Conservation (phyloP, 805 yeast genomes). For the Komagataella pseudopastoris region DNA sequence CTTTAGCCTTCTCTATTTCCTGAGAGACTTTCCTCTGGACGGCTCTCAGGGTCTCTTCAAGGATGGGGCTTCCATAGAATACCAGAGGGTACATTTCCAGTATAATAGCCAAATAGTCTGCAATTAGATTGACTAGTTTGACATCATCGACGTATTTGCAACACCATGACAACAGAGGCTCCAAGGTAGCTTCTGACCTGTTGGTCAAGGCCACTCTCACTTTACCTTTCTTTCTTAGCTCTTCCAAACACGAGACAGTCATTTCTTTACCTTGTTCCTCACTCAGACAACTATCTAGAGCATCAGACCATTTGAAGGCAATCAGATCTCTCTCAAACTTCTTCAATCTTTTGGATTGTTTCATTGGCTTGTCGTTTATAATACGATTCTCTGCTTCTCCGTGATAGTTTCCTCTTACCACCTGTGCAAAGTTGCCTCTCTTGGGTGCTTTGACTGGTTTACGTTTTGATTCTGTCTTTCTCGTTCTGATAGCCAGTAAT, state of each 20-base stretch:
- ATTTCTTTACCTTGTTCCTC: slow-evolving; percentile 71
- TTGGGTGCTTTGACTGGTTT: slow-evolving; percentile 24
- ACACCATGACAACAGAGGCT: slow-evolving; percentile 82
- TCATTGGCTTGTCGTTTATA: slow-evolving; percentile 40
- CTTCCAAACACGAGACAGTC: slow-evolving; percentile 73
- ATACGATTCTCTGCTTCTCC: slow-evolving; percentile 80
- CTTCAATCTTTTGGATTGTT: slow-evolving; percentile 50
- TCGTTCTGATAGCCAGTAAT: slow-evolving; percentile 74
- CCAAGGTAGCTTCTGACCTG: slow-evolving; percentile 76
- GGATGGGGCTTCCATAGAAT: slow-evolving; percentile 60
- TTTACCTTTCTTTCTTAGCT: slow-evolving; percentile 81
- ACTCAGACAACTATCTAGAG: slow-evolving; percentile 74
- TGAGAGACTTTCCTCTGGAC: slow-evolving; percentile 46
- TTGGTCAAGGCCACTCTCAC: slow-evolving; percentile 67
- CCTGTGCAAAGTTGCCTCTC: slow-evolving; percentile 57
- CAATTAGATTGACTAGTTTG: slow-evolving; percentile 46
- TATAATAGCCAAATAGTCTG: slow-evolving; percentile 56
- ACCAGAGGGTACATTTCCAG: slow-evolving; percentile 67
- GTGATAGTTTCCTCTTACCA: slow-evolving; percentile 85
- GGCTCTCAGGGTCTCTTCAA: slow-evolving; percentile 57
- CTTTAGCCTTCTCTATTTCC: slow-evolving; percentile 71
- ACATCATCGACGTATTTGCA: slow-evolving; percentile 65
- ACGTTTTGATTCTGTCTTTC: slow-evolving; percentile 48
- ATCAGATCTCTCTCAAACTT: slow-evolving; percentile 76
- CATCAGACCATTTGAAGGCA: slow-evolving; percentile 87